Evolutionary conservation across 768 basidiomycete genomes (phyloP).

Genomic region (Dacryopinax primogenitus): DNA sequence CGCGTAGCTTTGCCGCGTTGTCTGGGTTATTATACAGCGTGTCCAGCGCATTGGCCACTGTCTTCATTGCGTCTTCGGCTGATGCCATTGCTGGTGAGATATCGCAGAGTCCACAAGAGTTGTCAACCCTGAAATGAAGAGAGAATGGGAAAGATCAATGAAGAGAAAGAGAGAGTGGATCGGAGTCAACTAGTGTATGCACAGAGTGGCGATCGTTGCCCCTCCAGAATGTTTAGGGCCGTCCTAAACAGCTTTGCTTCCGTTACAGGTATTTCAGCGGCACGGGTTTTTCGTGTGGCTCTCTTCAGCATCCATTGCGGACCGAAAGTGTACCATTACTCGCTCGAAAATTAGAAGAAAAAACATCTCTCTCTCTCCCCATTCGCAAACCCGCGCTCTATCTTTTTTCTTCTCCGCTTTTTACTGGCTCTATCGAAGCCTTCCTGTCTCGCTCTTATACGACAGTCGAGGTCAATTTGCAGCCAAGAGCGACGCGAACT

Average conservation of each 20-base stretch:
- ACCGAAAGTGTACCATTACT: no score
- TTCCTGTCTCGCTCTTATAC: conserved; percentile 1
- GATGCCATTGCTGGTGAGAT: background rate
- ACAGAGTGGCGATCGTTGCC: background rate
- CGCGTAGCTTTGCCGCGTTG: conserved; percentile 65
- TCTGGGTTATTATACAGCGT: conserved; percentile 45
- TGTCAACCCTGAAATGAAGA: background rate
- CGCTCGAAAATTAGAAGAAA: no score
- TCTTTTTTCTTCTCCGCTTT: background rate
- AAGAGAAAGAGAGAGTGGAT: background rate
- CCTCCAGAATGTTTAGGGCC: background rate
- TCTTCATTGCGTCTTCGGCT: background rate
- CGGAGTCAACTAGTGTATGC: background rate
- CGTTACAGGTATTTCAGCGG: background rate
- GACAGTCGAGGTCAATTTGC: conserved; percentile 5
- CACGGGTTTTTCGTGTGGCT: background rate
- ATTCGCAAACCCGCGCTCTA: no score
- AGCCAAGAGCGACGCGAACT: conserved; percentile 5
- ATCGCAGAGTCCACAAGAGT: background rate
- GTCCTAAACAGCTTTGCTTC: background rate
- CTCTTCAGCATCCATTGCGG: background rate
- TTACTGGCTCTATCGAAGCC: background rate
- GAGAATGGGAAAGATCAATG: background rate
- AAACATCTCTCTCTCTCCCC: no score
- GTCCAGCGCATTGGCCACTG: conserved; percentile 23